Evolutionary conservation across 2,329 filamentous ascomycete genomes (phyloP).

Genomic region (Colletotrichum sp.): DNA sequence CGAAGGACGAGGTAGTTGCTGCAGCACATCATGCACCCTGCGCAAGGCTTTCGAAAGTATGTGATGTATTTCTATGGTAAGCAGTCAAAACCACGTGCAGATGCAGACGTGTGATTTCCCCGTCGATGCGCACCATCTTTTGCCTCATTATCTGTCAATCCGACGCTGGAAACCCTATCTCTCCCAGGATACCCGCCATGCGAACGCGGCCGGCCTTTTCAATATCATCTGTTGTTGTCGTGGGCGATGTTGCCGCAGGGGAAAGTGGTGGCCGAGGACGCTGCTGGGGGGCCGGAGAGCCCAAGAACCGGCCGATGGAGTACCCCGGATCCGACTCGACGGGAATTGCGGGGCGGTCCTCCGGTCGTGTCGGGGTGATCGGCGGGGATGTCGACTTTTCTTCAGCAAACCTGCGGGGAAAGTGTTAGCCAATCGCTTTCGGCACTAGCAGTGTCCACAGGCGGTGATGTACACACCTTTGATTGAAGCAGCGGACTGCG

Average conservation of each 20-base stretch:
- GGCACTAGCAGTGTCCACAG: neutral
- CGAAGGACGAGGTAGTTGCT: neutral
- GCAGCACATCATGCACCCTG: neutral
- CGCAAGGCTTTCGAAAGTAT: neutral
- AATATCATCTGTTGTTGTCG: neutral
- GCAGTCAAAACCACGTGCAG: neutral
- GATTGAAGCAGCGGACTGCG: neutral
- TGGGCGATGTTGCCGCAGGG: neutral
- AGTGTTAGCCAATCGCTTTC: neutral
- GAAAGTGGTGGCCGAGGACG: neutral
- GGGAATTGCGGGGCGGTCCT: constrained; percentile 9
- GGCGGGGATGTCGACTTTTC: neutral
- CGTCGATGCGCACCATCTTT: neutral
- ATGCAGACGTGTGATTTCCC: neutral
- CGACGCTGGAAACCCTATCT: neutral
- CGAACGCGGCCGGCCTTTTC: neutral
- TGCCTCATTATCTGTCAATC: neutral
- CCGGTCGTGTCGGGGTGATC: neutral
- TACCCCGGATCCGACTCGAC: neutral
- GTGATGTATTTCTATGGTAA: neutral
- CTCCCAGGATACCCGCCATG: neutral
- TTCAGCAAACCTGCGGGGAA: neutral
- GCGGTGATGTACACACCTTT: neutral
- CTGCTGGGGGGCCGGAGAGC: neutral
- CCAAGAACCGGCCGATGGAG: neutral